Base-by-base conservation (phyloP, 2,329 filamentous ascomycete species). In the Diplodia intermedia region DNA sequence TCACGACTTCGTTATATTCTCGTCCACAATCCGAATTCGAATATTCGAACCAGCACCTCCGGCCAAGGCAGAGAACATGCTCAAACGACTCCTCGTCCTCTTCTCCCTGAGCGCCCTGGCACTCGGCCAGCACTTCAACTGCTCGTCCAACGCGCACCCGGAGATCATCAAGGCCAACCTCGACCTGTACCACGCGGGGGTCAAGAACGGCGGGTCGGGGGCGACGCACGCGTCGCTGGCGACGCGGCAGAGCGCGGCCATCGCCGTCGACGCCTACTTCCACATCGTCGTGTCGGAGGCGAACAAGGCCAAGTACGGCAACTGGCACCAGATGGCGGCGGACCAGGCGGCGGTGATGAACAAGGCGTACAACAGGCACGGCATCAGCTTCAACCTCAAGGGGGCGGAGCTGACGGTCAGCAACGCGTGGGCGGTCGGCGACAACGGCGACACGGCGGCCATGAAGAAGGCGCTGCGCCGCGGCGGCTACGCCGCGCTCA, bases 401-500 rank as follows among this genome's bases (percentile, higher is more conserved):
- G 81, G 82, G 68, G 79, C 84, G 36, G 83, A 81, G 29, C 85
- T 82, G 71, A 85, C 80, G 43, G 78, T 81, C 68, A 87, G 87
- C 77, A 82, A 86, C 71, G 78, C 77, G 55, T 88, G 86, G 86
- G 85, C 86, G 38, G 73, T 79, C 20, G 81, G 78, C 65, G 83
- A 82, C 67, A 82, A 84, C 70, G 23, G 18, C 11, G 73, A 82
- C 56, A 84, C 84, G 69, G 71, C 68, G 14, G 79, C 70, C 11
- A 85, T 88, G 83, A 88, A 88, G 75, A 74, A 76, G 29, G 75
- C 82, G 2, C 82, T 88, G 2, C 84, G 86, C 26, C 77, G 81
- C 68, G 86, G 86, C 63, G 82, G 75, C 49, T 89, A 89, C 76
- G 70, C 72, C 49, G 82, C 82, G 1, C 80, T 88, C 43, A 89